phyloP scores from a whole-genome alignment of 305 asterid genomes.

The Fraxinus sp. region DNA sequence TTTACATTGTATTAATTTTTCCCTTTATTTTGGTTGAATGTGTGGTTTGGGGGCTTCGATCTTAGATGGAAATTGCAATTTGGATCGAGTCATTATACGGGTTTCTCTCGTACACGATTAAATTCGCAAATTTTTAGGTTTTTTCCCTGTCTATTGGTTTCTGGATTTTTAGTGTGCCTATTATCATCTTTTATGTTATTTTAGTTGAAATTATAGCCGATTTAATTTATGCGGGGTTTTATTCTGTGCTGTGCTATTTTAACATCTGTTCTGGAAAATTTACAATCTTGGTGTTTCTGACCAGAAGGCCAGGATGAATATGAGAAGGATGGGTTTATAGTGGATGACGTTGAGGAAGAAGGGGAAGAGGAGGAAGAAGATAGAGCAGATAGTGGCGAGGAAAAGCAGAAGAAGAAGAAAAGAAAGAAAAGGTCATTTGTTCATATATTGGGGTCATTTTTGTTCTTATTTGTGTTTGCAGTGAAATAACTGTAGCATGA shows the following conservation, averaged over 20 bases:
- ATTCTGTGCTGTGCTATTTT: neutral
- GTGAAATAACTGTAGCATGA: neutral
- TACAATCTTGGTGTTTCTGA: neutral
- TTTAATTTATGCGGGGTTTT: neutral
- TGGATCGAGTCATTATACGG: neutral
- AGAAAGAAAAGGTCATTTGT: slow-evolving; percentile 20
- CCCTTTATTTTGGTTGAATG: slow-evolving; percentile 1
- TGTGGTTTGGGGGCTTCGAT: neutral
- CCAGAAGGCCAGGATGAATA: slow-evolving; percentile 20
- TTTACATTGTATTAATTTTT: neutral
- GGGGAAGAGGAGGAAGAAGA: slow-evolving; percentile 21
- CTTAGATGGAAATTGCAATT: neutral
- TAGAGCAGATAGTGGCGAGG: slow-evolving; percentile 4
- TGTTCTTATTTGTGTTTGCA: neutral
- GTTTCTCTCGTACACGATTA: neutral
- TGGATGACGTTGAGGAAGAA: slow-evolving; percentile 18
- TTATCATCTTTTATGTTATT: neutral
- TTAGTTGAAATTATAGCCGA: neutral
- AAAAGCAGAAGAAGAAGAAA: slow-evolving; percentile 18
- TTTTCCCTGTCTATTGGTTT: neutral
- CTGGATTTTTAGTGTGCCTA: neutral
- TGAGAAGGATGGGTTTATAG: slow-evolving; percentile 25
- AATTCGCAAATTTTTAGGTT: neutral
- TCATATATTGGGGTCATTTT: neutral
- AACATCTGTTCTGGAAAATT: slow-evolving; percentile 1